Percentiles rank a stretch among this genome's conserved stretches.
Conservation (phyloP, 2,329 filamentous ascomycete genomes). For the Xylaria sp. region DNA sequence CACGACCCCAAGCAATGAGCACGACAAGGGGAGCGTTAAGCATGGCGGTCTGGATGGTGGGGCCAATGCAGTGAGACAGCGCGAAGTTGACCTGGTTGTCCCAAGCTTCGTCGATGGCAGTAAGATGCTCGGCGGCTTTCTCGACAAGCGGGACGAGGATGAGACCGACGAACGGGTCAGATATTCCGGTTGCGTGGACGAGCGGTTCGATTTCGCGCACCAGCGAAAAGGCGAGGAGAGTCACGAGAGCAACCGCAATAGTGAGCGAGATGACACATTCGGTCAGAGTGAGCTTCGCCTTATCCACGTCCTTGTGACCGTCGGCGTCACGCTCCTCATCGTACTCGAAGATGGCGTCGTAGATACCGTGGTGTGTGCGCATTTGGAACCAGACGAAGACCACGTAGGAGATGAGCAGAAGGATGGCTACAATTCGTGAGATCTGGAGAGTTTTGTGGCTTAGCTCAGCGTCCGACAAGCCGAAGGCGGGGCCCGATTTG, state of each 20-base stretch:
- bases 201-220: constrained; percentile 65
- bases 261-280: constrained; percentile 64
- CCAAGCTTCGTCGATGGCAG: constrained; percentile 78
- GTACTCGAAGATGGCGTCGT: constrained; percentile 64
- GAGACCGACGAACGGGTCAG: constrained; percentile 57
- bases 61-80: constrained; percentile 76
- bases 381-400: constrained; percentile 69
- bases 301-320: constrained; percentile 51
- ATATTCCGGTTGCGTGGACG: constrained; percentile 41
- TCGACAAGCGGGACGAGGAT: constrained; percentile 79
- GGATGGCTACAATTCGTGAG: constrained; percentile 64
- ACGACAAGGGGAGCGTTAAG: constrained; percentile 82
- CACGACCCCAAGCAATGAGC: constrained; percentile 75
- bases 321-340: constrained; percentile 66
- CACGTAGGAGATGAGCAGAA: constrained; percentile 64
- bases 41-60: constrained; percentile 83
- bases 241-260: constrained; percentile 62
- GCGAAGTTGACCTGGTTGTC: constrained; percentile 82
- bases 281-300: constrained; percentile 67
- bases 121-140: constrained; percentile 80
- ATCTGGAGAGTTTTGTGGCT: constrained; percentile 54
- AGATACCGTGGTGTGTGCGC: constrained; percentile 71
- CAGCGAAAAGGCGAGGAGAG: constrained; percentile 67
- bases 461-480: constrained; percentile 37
- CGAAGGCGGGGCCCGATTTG: constrained; percentile 30